Base-by-base conservation (phyloP, 306 rosid genomes). In the Pyrus betulifolia region DNA sequence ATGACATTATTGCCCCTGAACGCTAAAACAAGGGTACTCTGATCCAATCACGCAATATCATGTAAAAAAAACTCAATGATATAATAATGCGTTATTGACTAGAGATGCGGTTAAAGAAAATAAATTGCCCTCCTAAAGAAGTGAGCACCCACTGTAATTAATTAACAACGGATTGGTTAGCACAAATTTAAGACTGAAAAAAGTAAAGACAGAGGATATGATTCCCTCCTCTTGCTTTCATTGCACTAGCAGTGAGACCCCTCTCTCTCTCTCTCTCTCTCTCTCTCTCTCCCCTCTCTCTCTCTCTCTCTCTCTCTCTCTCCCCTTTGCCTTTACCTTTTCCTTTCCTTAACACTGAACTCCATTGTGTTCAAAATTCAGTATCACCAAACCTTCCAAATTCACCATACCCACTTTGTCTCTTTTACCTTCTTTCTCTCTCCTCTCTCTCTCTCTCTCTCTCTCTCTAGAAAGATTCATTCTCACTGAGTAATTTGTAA, bases 141-240 rank as follows among this genome's bases (percentile, higher is more conserved):
- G 19, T 14, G 2, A 14, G 54, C 54, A 49, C 55, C 27, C n/a
- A 11, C 31, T 54, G 59, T 19, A 58, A 58, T 35, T 67, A 62
- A 35, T 13, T 42, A 80, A 52, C 59, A 15, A 52, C 72, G 42
- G 63, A 42, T 75, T 40, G 69, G 54, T 78, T 62, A 18, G 30
- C 57, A 31, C 28, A 82, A 59, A 44, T 55, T 22, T 13, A 83
- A 14, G 1, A 46, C 54, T 15, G 5, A 46, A 14, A 46, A 51
- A 72, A 40, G 63, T 33, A 69, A 75, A 75, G 72, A 63, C 68
- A 70, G 71, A 78, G 72, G 45, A 61, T 68, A 33, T 82, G 88
- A 84, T 84, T 84, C 86, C 80, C 74, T 76, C 80, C 72, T 71
- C 60, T 77, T 76, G 73, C 74, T 51, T 55, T 71, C 76, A 63